Evolutionary conservation across 2,329 filamentous ascomycete genomes (phyloP).

Genomic region (Aspergillus jensenii): DNA sequence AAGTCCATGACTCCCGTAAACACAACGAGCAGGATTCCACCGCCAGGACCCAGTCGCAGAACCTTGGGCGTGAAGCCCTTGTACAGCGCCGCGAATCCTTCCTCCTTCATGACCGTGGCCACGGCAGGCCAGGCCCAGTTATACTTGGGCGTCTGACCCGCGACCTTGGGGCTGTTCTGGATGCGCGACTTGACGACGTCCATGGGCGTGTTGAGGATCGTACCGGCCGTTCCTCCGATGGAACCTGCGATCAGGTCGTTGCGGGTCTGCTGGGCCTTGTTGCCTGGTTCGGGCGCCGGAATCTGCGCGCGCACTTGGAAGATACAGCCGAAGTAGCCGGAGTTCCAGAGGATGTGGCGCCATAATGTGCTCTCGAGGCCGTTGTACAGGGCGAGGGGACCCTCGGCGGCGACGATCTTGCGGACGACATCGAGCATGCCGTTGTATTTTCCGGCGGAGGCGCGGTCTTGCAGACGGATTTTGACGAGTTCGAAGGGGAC

Average conservation of each 20-base stretch:
- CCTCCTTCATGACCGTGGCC: constrained; percentile 84
- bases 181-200: constrained; percentile 98
- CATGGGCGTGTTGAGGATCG: constrained; percentile 90
- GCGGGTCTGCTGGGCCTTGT: constrained; percentile 75
- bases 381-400: constrained; percentile 87
- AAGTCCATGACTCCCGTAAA: constrained; percentile 66
- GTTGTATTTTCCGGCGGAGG: constrained; percentile 73
- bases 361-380: constrained; percentile 95
- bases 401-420: constrained; percentile 78
- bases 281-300: constrained; percentile 67
- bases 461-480: constrained; percentile 95
- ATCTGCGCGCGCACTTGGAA: constrained; percentile 90
- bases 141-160: constrained; percentile 87
- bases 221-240: constrained; percentile 86
- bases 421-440: constrained; percentile 54
- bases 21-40: constrained; percentile 57
- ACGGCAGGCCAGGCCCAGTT: constrained; percentile 96
- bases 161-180: constrained; percentile 83
- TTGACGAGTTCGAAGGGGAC: constrained; percentile 98
- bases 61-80: constrained; percentile 99
- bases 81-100: constrained; percentile 89
- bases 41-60: constrained; percentile 69
- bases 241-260: constrained; percentile 88
- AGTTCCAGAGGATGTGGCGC: constrained; percentile 93
- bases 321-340: constrained; percentile 96